Evolutionary conservation across 2,329 filamentous ascomycete genomes (phyloP).

Genomic region (Ophiostoma novo-ulmi): DNA sequence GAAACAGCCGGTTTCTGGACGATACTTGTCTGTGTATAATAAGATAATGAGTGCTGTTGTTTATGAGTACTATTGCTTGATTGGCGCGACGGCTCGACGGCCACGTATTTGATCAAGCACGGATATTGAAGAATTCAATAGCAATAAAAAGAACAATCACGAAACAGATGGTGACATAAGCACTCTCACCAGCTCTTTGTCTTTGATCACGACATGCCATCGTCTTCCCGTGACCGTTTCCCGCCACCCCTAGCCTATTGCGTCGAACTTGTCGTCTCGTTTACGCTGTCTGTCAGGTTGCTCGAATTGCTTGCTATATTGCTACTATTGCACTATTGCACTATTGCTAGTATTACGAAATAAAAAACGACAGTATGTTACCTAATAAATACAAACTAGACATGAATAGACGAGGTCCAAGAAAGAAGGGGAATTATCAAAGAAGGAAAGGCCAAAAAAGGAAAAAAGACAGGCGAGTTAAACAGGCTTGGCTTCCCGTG

Average conservation of each 20-base stretch:
- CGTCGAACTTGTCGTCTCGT: background rate
- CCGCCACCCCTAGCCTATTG: constrained; percentile 1
- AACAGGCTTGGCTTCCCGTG: constrained; percentile 11
- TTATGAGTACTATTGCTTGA: background rate
- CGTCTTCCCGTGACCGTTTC: background rate
- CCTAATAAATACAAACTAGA: background rate
- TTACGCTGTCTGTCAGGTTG: background rate
- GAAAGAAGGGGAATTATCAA: background rate
- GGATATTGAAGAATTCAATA: background rate
- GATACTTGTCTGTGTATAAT: background rate
- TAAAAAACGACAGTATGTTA: background rate
- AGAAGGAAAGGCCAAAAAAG: background rate
- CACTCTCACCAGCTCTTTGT: background rate
- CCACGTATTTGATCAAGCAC: background rate
- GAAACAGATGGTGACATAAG: background rate
- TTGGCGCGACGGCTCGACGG: background rate
- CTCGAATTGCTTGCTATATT: too few relatives aligned
- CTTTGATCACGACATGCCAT: constrained; percentile 1
- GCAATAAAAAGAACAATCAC: background rate
- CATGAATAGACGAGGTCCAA: background rate
- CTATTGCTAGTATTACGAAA: background rate
- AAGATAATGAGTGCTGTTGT: background rate
- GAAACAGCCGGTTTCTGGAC: background rate
- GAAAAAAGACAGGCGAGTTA: background rate
- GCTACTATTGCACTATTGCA: too few relatives aligned